Evolutionary conservation across 202 grass and related monocot species (phyloP).

Genomic region (Setaria italica): DNA sequence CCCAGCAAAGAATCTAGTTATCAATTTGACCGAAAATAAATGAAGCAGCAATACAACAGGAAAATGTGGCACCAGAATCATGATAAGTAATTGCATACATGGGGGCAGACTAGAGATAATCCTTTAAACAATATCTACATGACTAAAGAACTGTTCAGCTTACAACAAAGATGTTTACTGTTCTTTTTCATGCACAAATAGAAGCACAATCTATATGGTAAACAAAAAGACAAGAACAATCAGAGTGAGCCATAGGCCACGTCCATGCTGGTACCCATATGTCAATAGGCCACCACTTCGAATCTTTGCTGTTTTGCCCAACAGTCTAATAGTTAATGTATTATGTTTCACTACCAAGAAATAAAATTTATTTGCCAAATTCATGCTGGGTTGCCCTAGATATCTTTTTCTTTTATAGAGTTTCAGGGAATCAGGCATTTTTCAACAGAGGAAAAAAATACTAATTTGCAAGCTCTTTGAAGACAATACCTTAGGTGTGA

Average conservation of each 20-base stretch:
- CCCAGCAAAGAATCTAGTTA: not conserved
- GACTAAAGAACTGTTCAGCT: not conserved
- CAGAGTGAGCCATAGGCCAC: slow-evolving; percentile 1
- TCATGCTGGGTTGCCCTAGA: not conserved
- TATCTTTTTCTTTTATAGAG: not conserved
- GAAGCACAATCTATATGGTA: not conserved
- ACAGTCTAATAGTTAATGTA: not conserved
- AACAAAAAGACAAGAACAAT: slow-evolving; percentile 21
- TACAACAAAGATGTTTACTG: not conserved
- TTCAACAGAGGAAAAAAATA: slow-evolving; percentile 11
- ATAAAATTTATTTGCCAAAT: not conserved
- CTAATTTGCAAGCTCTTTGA: slow-evolving; percentile 24
- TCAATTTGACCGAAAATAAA: slow-evolving; percentile 39
- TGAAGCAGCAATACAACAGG: slow-evolving; percentile 27
- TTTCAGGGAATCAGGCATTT: slow-evolving; percentile 21
- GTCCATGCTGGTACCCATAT: not conserved
- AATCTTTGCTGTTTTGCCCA: not conserved
- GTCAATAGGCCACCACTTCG: not conserved
- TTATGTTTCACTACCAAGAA: slow-evolving; percentile 17
- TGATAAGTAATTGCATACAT: not conserved
- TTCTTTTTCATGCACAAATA: not conserved
- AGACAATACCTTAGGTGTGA: slow-evolving; percentile 82
- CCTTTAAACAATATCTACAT: not conserved
- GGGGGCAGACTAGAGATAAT: not conserved
- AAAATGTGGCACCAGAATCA: slow-evolving; percentile 5